Percentiles rank a stretch among this genome's conserved stretches.
Evolutionary conservation across 495 filamentous ascomycete species (phyloP).

Genomic region (Filosporella fistucella): DNA sequence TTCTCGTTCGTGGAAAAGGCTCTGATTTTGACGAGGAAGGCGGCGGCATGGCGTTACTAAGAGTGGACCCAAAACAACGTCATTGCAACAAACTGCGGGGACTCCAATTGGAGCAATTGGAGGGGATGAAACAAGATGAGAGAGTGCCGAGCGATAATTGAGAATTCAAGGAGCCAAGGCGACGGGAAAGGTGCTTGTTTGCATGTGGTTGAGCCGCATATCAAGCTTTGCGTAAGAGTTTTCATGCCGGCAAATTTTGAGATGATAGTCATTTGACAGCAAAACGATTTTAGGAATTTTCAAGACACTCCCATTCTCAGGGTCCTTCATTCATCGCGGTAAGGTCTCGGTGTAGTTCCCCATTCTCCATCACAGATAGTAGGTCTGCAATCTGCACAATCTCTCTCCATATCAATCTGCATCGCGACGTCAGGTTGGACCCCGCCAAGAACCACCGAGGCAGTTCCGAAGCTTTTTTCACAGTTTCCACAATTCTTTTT

Average conservation of each 20-base stretch:
- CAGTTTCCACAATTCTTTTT: neutral
- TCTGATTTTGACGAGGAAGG: slow-evolving; percentile 10
- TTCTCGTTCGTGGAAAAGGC: neutral
- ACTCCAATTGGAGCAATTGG: slow-evolving; percentile 9
- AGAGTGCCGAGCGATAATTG: neutral
- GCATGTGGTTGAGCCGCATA: slow-evolving; percentile 10
- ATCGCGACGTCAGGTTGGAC: neutral
- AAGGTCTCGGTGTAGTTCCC: neutral
- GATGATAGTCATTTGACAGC: neutral
- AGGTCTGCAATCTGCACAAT: neutral
- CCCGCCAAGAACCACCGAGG: slow-evolving; percentile 2
- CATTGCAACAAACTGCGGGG: slow-evolving; percentile 7
- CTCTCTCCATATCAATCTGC: neutral
- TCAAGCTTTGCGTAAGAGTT: neutral
- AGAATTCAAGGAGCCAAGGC: neutral
- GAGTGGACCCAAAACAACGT: slow-evolving; percentile 9
- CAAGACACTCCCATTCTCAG: neutral
- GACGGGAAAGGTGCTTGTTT: slow-evolving; percentile 1
- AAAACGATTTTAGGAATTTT: neutral
- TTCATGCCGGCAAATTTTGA: neutral
- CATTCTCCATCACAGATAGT: neutral
- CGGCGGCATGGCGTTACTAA: neutral
- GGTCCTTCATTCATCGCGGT: neutral
- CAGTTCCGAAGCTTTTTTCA: slow-evolving; percentile 1
- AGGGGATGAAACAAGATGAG: neutral